Conservation (phyloP, 1,139 yeast genomes). For the Taphrina deformans region DNA sequence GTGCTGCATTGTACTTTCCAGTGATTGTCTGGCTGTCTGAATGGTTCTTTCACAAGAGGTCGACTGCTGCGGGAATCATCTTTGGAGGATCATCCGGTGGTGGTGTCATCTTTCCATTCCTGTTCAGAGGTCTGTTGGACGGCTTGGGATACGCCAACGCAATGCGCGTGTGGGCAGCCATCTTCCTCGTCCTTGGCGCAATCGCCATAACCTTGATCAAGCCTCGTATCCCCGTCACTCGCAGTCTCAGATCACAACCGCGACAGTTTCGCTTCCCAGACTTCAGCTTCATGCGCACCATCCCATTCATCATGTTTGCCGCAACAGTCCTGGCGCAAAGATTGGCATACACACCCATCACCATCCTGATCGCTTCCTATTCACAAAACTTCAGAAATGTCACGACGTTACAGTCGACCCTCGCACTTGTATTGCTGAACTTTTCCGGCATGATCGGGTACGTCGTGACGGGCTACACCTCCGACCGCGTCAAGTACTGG, state of each 20-base stretch:
- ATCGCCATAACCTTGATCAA: slow-evolving; percentile 14
- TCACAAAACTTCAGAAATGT: slow-evolving; percentile 6
- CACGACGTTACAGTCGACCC: slow-evolving; percentile 17
- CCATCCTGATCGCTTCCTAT: slow-evolving; percentile 14
- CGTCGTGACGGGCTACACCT: slow-evolving; percentile 11
- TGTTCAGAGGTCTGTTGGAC: slow-evolving; percentile 56
- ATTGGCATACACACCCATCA: slow-evolving; percentile 24
- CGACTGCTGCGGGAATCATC: slow-evolving; percentile 61
- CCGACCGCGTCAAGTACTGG: slow-evolving; percentile 12
- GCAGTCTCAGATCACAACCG: not conserved
- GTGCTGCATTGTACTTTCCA: slow-evolving; percentile 20
- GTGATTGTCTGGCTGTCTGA: slow-evolving; percentile 32
- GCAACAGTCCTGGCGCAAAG: slow-evolving; percentile 14
- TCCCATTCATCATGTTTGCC: slow-evolving; percentile 6
- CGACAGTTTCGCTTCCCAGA: slow-evolving; percentile 7
- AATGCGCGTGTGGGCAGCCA: slow-evolving; percentile 24
- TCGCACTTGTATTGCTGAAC: slow-evolving; percentile 14
- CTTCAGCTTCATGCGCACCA: slow-evolving; percentile 4
- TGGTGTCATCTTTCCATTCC: slow-evolving; percentile 61
- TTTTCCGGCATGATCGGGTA: slow-evolving; percentile 15
- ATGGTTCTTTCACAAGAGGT: slow-evolving; percentile 61
- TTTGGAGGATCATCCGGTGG: slow-evolving; percentile 72
- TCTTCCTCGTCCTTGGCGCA: slow-evolving; percentile 9
- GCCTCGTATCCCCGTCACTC: slow-evolving; percentile 13
- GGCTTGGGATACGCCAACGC: slow-evolving; percentile 50